Base-by-base conservation (phyloP, 768 basidiomycete genomes). In the Serendipita vermifera region DNA sequence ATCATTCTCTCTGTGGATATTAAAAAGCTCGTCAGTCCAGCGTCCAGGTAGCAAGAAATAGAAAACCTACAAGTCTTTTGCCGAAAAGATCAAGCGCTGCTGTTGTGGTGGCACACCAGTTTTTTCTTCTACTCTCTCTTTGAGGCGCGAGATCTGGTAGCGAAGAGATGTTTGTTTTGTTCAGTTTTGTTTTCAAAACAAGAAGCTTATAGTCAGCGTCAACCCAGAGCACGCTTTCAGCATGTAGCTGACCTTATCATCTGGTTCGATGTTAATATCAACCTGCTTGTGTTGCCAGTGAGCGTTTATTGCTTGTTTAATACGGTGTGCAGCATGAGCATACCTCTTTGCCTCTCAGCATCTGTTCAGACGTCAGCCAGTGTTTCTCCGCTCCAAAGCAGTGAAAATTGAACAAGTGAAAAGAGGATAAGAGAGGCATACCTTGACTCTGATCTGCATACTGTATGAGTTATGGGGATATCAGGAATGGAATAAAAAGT, bases 111-210 rank as follows among this genome's bases (percentile, higher is more conserved):
- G 94, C 38, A 98, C 94, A 61, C 94, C 94, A 4, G 91, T 92
- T 72, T 97, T 93, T 73, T 97, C 93, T 69, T 98, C 94, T 6
- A 97, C 90, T 69, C 87, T 87, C 77, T 94, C 92, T 74, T 98
- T 98, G 71, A 98, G 91, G 62, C 87, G 81, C 41, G 81, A 75
- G 64, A 96, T 88, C 94, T 98, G 66, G 14, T 57, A 60, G 41
- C 57, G 29, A 38, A 54, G n/a, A n/a, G n/a, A n/a, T n/a, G n/a
- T n/a, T n/a, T n/a, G n/a, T n/a, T n/a, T n/a, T n/a, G n/a, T n/a
- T n/a, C n/a, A n/a, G n/a, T n/a, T n/a, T n/a, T n/a, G 43, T n/a
- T 46, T 14, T 38, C 3, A 24, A 17, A 9, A 32, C 29, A 11
- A n/a, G 26, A n/a, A 11, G 7, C 5, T 14, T 22, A 22, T 51